Base-by-base conservation (phyloP, 2,329 filamentous ascomycete genomes). In the Leptodontidium sp. region DNA sequence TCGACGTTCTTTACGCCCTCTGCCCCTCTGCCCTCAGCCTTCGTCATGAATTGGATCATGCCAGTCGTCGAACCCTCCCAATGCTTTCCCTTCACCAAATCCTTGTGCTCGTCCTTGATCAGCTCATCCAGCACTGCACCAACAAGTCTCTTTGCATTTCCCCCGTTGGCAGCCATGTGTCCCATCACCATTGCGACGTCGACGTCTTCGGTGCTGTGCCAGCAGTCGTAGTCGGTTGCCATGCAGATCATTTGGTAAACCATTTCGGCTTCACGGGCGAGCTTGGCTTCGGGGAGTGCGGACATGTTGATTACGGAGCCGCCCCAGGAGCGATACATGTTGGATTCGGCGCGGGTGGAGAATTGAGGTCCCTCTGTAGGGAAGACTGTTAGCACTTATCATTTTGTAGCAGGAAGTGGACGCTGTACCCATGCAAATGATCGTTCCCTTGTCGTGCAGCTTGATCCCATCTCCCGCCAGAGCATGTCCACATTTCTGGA, bases 191-290 rank as follows among this genome's bases (percentile, higher is more conserved):
- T 97, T 81, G 94, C 93, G 26, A 99, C 96, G 71, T 94, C 94
- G 71, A 99, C 96, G 73, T 92, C 93, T 68, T 89, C 91, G 61
- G 87, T 87, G 24, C 87, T 89, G 79, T 94, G 92, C 96, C 96
- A 99, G 88, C 95, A 98, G 84, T 99, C 96, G 81, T 99, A 99
- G 84, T 99, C 96, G 35, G 96, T 99, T 43, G 93, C 93, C 96
- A 99, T 99, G 86, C 95, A 97, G 78, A 99, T 97, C 88, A 98
- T 97, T 84, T 97, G 94, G 82, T 98, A 98, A 45, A 91, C 92
- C 75, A 99, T 92, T 84, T 99, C 96, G 29, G 96, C 96, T 84
- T 99, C 96, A 65, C 93, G 90, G 11, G 96, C 96, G 24, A 99
- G 90, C 86, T 99, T 99, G 61, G 95, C 92, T 83, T 99, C 96